phyloP scores from a whole-genome alignment of 768 basidiomycete genomes.

The Leucocoprinus birnbaumii region DNA sequence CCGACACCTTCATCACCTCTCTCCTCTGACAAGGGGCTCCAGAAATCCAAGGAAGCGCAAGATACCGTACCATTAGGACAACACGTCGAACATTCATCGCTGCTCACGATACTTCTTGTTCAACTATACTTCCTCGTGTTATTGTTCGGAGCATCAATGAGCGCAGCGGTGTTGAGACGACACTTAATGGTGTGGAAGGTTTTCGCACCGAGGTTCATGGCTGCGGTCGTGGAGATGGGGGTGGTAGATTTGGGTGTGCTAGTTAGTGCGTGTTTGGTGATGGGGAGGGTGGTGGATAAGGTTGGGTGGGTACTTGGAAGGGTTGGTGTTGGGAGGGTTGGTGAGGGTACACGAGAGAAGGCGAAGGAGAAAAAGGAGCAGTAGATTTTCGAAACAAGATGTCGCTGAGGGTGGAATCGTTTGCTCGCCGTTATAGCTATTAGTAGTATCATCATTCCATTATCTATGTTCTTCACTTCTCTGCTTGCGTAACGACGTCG shows the following conservation, averaged over 20 bases:
- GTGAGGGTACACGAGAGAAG: not conserved
- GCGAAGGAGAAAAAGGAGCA: conserved; percentile 1
- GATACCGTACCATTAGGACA: conserved; percentile 22
- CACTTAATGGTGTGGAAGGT: conserved; percentile 99
- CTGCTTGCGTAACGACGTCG: too few relatives aligned
- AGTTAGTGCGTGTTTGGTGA: conserved; percentile 20
- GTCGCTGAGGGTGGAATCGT: too few relatives aligned
- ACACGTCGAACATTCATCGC: conserved; percentile 34
- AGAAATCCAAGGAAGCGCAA: conserved; percentile 11
- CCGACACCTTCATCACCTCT: conserved; percentile 38
- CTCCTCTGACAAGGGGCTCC: not conserved
- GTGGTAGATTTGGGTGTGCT: conserved; percentile 70
- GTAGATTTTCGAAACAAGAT: not conserved
- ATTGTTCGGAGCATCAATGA: conserved; percentile 65
- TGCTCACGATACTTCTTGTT: conserved; percentile 59
- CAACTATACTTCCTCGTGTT: conserved; percentile 67
- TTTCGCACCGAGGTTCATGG: conserved; percentile 94
- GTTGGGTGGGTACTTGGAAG: conserved; percentile 13
- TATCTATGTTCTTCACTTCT: too few relatives aligned
- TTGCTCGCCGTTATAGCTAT: too few relatives aligned
- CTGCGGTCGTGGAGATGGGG: conserved; percentile 61
- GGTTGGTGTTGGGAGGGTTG: conserved; percentile 5
- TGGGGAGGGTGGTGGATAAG: conserved; percentile 16
- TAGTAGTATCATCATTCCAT: too few relatives aligned
- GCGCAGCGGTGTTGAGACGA: conserved; percentile 71